Base-by-base conservation (phyloP, 176 grass and related monocot genomes). In the Leersia perrieri region DNA sequence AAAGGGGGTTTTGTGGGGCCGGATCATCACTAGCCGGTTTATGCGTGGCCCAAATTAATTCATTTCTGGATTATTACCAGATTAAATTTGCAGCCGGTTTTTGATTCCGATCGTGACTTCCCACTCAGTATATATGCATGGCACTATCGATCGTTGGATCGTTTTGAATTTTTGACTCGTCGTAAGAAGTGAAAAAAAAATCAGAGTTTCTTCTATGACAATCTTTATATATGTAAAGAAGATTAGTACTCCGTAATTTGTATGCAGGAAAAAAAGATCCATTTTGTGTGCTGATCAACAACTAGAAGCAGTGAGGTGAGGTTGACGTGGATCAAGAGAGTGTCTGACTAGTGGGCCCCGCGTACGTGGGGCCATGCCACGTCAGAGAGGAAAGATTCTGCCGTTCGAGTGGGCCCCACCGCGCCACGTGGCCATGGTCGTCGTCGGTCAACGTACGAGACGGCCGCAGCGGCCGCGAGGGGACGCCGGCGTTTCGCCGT, bases 251-350 rank as follows among this genome's bases (percentile, higher is more conserved):
- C n/a, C n/a, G n/a, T 20, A 18, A 5, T 51, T 51, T 7, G 1
- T 51, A 1, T 0, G 45, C 4, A 20, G 16, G 2, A 18, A 51
- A 7, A 4, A 39, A 7, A n/a, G n/a, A n/a, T n/a, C n/a, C n/a
- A n/a, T n/a, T n/a, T n/a, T n/a, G n/a, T n/a, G n/a, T n/a, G 53
- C 22, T 58, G 45, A 49, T 49, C 45, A 18, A 42, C 45, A 18
- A 42, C 40, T 14, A 42, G 12, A 12, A 3, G 41, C 41, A 44
- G 41, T 15, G 36, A 41, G 39, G 10, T 45, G 53, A 58, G 20
- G 53, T 10, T 57, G 10, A n/a, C 22, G 11, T n/a, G 25, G 82
- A 71, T 78, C 66, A 51, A 78, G 47, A 38, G 47, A 60, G 83
- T 76, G 74, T 66, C 66, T 30, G 30, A 60, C 1, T 0, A 11